phyloP scores from a whole-genome alignment of 176 grass and related monocot genomes.

The Dendrocalamus sinicus region DNA sequence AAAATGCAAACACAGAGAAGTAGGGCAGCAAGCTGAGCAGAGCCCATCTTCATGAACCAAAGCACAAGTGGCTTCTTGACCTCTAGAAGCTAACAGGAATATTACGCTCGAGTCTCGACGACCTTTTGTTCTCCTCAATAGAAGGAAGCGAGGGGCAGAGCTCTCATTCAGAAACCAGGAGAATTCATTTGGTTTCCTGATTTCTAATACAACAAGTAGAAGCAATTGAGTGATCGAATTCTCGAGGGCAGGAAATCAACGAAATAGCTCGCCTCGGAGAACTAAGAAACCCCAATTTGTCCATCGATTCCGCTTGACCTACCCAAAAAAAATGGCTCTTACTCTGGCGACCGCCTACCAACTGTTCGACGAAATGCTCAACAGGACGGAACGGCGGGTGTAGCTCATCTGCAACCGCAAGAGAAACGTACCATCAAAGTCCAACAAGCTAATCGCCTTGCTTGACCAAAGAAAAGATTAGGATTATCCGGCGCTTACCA shows the following conservation, averaged over 20 bases:
- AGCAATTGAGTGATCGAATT: background rate
- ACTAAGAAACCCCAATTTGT: background rate
- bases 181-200: background rate
- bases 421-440: no score
- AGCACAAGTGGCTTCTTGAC: constrained; percentile 13
- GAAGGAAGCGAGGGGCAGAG: background rate
- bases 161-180: background rate
- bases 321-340: background rate
- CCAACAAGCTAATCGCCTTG: no score
- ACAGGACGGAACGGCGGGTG: no score
- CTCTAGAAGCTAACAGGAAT: background rate
- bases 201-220: background rate
- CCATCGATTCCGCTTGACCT: background rate
- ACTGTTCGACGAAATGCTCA: constrained; percentile 45
- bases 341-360: constrained; percentile 3
- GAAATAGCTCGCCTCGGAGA: background rate
- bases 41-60: constrained; percentile 42
- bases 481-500: no score
- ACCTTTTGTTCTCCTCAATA: background rate
- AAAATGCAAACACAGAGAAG: constrained; percentile 41
- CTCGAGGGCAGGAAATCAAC: background rate
- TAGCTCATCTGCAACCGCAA: no score
- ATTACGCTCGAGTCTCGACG: background rate
- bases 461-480: no score
- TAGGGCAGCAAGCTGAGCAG: constrained; percentile 30